A percentile compares a stretch with the other conserved stretches of the same genome.
phyloP scores from a whole-genome alignment of 208 protist genomes.

The Blechomonas ayalai region DNA sequence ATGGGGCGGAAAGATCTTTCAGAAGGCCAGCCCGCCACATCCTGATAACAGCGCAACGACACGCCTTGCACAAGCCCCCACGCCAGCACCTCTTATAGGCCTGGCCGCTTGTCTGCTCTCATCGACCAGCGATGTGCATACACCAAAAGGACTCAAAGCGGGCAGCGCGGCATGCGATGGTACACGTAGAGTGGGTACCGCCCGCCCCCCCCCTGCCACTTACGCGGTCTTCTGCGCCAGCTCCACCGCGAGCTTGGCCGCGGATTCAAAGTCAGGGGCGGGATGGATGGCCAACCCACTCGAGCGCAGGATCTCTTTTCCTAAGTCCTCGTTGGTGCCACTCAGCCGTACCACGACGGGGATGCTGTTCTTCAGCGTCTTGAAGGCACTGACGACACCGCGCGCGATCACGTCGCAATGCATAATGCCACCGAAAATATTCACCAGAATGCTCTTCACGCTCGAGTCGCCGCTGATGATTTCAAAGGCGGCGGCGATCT shows the following conservation, averaged over 20 bases:
- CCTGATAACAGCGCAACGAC: no score
- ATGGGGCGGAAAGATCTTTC: no score
- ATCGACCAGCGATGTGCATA: no score
- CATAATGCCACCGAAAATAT: slow-evolving; percentile 99
- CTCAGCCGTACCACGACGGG: slow-evolving; percentile 93
- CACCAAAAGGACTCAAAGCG: no score
- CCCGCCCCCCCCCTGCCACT: background rate
- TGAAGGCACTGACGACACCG: slow-evolving; percentile 92
- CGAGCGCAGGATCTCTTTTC: slow-evolving; percentile 92
- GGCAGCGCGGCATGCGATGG: background rate
- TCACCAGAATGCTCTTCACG: slow-evolving; percentile 97
- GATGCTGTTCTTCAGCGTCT: slow-evolving; percentile 82
- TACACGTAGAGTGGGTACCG: slow-evolving; percentile 1
- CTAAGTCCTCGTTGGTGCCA: slow-evolving; percentile 95
- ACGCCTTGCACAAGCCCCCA: no score
- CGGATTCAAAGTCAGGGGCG: slow-evolving; percentile 79
- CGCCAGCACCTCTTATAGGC: no score
- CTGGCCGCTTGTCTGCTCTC: no score
- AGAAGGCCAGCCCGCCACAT: no score
- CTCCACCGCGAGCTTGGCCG: slow-evolving; percentile 68
- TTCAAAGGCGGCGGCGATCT: slow-evolving; percentile 96
- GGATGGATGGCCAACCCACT: slow-evolving; percentile 79
- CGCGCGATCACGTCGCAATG: slow-evolving; percentile 98
- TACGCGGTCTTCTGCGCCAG: slow-evolving; percentile 16
- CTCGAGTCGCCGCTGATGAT: slow-evolving; percentile 95